Conservation (phyloP, 176 grass and related monocot genomes). For the Oryza nivara region DNA sequence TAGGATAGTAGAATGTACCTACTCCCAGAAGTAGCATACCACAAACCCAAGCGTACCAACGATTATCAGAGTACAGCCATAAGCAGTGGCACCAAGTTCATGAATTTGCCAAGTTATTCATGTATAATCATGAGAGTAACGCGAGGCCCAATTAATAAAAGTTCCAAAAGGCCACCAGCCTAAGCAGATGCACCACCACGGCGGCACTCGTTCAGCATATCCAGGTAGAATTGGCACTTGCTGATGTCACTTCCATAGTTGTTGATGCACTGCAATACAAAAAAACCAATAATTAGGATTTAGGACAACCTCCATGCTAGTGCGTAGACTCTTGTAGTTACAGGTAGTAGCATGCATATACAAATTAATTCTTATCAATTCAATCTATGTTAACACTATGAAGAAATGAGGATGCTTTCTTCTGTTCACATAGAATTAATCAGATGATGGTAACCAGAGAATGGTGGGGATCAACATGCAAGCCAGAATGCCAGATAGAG, state of each 20-base stretch:
- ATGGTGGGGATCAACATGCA: too few species aligned
- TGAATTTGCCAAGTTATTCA: slow-evolving; percentile 38
- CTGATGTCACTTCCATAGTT: slow-evolving; percentile 74
- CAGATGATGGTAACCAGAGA: not conserved
- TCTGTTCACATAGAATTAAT: not conserved
- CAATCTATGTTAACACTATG: not conserved
- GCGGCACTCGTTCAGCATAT: slow-evolving; percentile 91
- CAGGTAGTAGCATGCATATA: not conserved
- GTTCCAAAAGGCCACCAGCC: not conserved
- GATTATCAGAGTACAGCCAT: not conserved
- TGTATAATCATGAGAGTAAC: slow-evolving; percentile 28
- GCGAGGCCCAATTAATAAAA: not conserved
- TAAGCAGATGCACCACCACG: slow-evolving; percentile 46
- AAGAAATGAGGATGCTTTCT: not conserved
- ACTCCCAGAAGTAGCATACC: slow-evolving; percentile 17
- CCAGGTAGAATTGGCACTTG: slow-evolving; percentile 92
- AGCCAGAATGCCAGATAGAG: not conserved
- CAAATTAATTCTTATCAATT: not conserved
- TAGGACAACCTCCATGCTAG: not conserved
- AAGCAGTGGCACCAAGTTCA: slow-evolving; percentile 7
- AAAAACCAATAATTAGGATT: not conserved
- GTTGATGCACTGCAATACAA: slow-evolving; percentile 66
- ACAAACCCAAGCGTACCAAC: not conserved
- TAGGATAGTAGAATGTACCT: slow-evolving; percentile 3
- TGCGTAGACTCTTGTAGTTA: not conserved